phyloP scores from a whole-genome alignment of 2,329 filamentous ascomycete species.

The Aspergillus novofumigatus region DNA sequence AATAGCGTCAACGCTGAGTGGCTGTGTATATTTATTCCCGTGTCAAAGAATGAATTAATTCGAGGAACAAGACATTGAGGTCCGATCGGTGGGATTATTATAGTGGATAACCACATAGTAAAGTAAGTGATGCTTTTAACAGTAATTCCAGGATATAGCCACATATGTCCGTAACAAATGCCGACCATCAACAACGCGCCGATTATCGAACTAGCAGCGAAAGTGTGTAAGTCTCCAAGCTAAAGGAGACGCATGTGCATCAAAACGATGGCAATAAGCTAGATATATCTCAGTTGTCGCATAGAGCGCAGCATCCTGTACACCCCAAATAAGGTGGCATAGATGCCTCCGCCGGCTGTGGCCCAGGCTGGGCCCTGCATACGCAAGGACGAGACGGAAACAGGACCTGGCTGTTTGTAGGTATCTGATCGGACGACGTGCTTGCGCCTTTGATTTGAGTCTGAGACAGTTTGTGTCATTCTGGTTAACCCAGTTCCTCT shows the following conservation, averaged over 20 bases:
- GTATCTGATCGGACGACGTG: not conserved
- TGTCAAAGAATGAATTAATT: no score
- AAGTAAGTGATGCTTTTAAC: no score
- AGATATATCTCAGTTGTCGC: constrained; percentile 6
- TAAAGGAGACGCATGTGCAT: not conserved
- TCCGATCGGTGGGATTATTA: no score
- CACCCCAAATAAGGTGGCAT: constrained; percentile 9
- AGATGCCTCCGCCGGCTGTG: constrained; percentile 5
- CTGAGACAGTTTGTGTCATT: not conserved
- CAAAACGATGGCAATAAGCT: not conserved
- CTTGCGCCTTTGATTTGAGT: not conserved
- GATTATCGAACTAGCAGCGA: not conserved
- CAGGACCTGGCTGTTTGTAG: not conserved
- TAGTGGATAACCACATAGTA: no score
- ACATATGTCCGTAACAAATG: no score
- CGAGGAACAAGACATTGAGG: no score
- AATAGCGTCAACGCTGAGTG: no score
- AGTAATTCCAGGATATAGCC: no score
- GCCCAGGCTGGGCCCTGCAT: constrained; percentile 5
- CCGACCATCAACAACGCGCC: no score
- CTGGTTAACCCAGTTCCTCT: not conserved
- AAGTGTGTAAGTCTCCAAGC: not conserved
- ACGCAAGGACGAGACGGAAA: constrained; percentile 3
- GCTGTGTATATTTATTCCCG: no score
- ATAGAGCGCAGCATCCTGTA: constrained; percentile 6